Evolutionary conservation across 345 rosid genomes (phyloP), one percentile per base, ranked within the genome.

Genomic region (Bruguiera gymnorhiza): DNA sequence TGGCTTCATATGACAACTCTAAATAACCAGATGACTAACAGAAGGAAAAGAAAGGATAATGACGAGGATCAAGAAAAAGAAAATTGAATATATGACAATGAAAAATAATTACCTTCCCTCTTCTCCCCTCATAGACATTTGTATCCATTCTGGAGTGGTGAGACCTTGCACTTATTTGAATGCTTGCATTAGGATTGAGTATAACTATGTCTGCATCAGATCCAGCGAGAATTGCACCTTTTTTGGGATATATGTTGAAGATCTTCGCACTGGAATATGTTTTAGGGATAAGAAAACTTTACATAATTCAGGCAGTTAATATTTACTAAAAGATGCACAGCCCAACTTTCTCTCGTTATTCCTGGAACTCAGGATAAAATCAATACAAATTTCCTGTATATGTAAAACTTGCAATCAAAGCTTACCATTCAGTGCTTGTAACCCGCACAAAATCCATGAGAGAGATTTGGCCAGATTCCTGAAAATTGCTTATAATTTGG

Each of bases 141-240:
- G 97, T 95, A 85, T 95, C 98, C 24, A 80, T 67, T 87, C 87
- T 84, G 32, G 99, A 88, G 70, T 92, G 97, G 75, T 95, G 99
- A 68, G 88, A 79, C 76, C 70, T 87, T 63, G 88, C 73, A 78
- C 83, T 90, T 50, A 95, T 88, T 77, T 76, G 87, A 59, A 87
- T 84, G 80, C 85, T 95, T 18, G 97, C 76, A 77, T 90, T 88
- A 60, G 99, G 99, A 68, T 95, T 90, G 74, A 95, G 60, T 69
- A 92, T 90, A 2, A 92, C 92, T 39, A 95, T 92, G 79, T 95
- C 99, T 53, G 99, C 99, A 84, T 95, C 97, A 8, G 98, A 94
- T 69, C 97, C 98, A 70, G 80, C 76, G 75, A 95, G 88, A 65
- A 95, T 85, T 43, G 99, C 98, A 75, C 98, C 97, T 80, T 95